These are phyloP conservation scores for Globisporangium okanoganense DNA, from an alignment of 352 stramenopile species.

Conservation along the genomic window DNA sequence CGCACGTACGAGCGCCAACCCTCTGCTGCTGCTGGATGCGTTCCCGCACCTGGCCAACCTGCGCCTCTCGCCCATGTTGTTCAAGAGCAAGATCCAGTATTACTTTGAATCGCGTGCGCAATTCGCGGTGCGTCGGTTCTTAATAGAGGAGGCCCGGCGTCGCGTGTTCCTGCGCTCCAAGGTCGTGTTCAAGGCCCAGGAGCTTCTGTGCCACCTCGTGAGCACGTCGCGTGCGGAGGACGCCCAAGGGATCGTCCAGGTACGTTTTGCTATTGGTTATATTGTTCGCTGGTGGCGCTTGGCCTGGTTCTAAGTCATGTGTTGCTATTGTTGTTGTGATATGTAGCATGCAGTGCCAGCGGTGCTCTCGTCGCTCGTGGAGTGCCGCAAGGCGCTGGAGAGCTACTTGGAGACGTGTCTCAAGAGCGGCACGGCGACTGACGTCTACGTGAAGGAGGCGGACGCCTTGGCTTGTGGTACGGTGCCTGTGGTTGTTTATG, in stretches of 20 bases:
- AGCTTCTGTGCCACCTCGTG: constrained; percentile 58
- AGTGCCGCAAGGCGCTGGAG: constrained; percentile 59
- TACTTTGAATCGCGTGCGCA: constrained; percentile 49
- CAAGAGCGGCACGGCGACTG: constrained; percentile 50
- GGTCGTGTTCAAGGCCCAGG: constrained; percentile 43
- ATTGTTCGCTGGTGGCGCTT: not conserved
- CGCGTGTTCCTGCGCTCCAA: constrained; percentile 37
- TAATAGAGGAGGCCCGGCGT: constrained; percentile 46
- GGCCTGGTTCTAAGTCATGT: not conserved
- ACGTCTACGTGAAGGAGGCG: constrained; percentile 63
- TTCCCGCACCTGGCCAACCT: constrained; percentile 50
- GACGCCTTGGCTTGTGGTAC: constrained; percentile 53
- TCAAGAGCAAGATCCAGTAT: constrained; percentile 43
- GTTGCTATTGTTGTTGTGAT: not conserved
- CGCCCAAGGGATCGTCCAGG: constrained; percentile 63
- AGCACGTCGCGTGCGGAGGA: constrained; percentile 58
- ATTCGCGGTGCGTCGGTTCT: constrained; percentile 52
- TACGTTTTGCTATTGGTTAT: constrained; percentile 18
- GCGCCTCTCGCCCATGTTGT: constrained; percentile 32
- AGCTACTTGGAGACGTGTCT: constrained; percentile 68
- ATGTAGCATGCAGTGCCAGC: constrained; percentile 62
- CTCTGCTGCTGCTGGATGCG: constrained; percentile 45
- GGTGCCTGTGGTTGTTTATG: not conserved
- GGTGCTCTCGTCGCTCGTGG: constrained; percentile 60
- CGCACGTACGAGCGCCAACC: constrained; percentile 26